Evolutionary conservation across 2,329 filamentous ascomycete genomes (phyloP).

Genomic region (Neofusicoccum cordaticola): DNA sequence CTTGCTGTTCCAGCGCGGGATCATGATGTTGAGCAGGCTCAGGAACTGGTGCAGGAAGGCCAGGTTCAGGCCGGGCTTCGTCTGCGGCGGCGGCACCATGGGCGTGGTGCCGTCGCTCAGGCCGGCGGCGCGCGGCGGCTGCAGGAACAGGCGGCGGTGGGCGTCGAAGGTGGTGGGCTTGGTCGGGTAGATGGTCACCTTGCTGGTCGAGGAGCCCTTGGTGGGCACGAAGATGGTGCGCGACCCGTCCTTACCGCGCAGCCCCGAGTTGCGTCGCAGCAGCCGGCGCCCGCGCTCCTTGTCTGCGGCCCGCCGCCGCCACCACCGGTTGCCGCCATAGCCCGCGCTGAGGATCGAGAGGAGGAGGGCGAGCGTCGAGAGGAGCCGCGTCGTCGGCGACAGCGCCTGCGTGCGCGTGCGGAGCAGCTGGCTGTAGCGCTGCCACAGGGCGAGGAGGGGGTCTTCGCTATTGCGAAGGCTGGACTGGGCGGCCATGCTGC

Average conservation of each 20-base stretch:
- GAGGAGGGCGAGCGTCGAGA: constrained; percentile 72
- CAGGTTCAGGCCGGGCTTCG: constrained; percentile 90
- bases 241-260: constrained; percentile 91
- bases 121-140: constrained; percentile 80
- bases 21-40: constrained; percentile 95
- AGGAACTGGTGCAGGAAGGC: constrained; percentile 97
- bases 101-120: constrained; percentile 62
- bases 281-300: constrained; percentile 78
- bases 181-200: constrained; percentile 86
- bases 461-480: constrained; percentile 59
- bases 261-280: constrained; percentile 84
- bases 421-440: constrained; percentile 49
- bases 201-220: constrained; percentile 73
- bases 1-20: constrained; percentile 92
- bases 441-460: constrained; percentile 46
- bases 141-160: constrained; percentile 86
- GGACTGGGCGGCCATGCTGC: constrained; percentile 79
- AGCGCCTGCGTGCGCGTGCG: constrained; percentile 58
- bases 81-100: constrained; percentile 79
- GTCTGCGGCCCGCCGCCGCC: constrained; percentile 70
- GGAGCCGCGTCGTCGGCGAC: constrained; percentile 67
- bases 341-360: constrained; percentile 75
- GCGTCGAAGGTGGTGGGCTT: constrained; percentile 95
- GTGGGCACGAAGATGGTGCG: constrained; percentile 94
- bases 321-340: constrained; percentile 77